A percentile compares a stretch with the other conserved stretches of the same genome.
phyloP scores from a whole-genome alignment of 306 rosid genomes.

The Dalbergia cochinchinensis region DNA sequence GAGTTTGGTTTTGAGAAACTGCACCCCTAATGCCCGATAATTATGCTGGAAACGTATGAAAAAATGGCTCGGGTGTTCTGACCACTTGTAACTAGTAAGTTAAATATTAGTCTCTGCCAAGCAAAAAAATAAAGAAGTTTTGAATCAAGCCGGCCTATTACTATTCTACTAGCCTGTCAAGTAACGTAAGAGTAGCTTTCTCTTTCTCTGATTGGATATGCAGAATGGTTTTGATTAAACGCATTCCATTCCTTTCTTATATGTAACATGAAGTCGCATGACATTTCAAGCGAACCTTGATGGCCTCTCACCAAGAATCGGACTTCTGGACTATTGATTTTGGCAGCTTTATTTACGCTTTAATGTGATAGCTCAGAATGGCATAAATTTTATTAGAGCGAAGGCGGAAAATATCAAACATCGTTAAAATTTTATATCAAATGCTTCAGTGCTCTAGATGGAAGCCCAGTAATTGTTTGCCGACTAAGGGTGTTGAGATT shows the following conservation, averaged over 20 bases:
- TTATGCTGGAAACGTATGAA: constrained; percentile 11
- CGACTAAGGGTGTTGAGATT: neutral
- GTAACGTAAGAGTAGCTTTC: too few species aligned
- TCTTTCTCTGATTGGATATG: too few species aligned
- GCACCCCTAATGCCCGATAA: constrained; percentile 4
- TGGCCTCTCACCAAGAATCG: constrained; percentile 13
- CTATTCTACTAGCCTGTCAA: too few species aligned
- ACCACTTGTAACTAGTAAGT: neutral
- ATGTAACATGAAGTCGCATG: constrained; percentile 22
- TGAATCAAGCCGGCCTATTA: too few species aligned
- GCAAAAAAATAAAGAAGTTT: neutral
- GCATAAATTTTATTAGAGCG: neutral
- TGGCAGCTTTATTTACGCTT: neutral
- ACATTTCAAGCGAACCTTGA: neutral
- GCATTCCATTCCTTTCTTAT: neutral
- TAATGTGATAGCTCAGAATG: neutral
- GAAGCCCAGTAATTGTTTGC: neutral
- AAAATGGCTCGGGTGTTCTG: constrained; percentile 12
- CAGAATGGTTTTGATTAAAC: too few species aligned
- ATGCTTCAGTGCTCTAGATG: neutral
- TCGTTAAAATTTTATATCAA: neutral
- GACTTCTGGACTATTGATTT: neutral
- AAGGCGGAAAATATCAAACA: neutral
- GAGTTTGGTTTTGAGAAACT: constrained; percentile 25
- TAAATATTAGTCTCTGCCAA: neutral